A percentile compares a stretch with the other conserved stretches of the same genome.
phyloP scores from a whole-genome alignment of 2,329 filamentous ascomycete species.

The Elsinoe arachidis region DNA sequence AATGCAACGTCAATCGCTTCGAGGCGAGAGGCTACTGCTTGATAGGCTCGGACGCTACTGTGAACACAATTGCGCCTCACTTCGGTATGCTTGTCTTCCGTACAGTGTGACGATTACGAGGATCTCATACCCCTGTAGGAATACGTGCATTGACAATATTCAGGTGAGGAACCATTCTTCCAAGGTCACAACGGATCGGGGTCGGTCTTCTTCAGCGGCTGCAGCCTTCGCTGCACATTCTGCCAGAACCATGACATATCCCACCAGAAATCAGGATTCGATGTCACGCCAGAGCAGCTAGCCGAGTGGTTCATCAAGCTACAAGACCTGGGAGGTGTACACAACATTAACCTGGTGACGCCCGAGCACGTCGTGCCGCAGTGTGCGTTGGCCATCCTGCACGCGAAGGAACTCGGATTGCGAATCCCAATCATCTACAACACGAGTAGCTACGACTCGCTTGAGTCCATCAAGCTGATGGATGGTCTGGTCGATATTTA shows the following conservation, averaged over 20 bases:
- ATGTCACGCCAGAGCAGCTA: conserved; percentile 68
- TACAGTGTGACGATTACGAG: too few relatives aligned
- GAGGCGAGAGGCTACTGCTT: conserved; percentile 70
- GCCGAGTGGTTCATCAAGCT: conserved; percentile 77
- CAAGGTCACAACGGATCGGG: conserved; percentile 75
- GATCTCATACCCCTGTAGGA: not conserved
- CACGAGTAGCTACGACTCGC: conserved; percentile 70
- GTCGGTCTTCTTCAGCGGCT: conserved; percentile 72
- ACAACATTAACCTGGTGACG: conserved; percentile 84
- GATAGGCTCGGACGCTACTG: conserved; percentile 65
- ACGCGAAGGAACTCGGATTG: conserved; percentile 61
- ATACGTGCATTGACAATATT: not conserved
- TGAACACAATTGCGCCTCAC: conserved; percentile 78
- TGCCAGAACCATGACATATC: conserved; percentile 81
- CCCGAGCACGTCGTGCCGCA: conserved; percentile 83
- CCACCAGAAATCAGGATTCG: conserved; percentile 71
- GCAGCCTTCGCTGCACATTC: conserved; percentile 64
- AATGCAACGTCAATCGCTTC: conserved; percentile 73
- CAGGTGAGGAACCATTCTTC: conserved; percentile 57
- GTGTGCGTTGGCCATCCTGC: conserved; percentile 66
- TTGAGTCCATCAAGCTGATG: conserved; percentile 61
- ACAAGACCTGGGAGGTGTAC: conserved; percentile 68
- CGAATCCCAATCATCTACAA: conserved; percentile 74
- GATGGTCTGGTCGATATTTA: conserved; percentile 80
- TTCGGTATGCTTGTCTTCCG: conserved; percentile 53